These are phyloP conservation scores for Wickerhamomyces kurtzmanii DNA, from an alignment of 805 yeast species.

Conservation along the genomic window DNA sequence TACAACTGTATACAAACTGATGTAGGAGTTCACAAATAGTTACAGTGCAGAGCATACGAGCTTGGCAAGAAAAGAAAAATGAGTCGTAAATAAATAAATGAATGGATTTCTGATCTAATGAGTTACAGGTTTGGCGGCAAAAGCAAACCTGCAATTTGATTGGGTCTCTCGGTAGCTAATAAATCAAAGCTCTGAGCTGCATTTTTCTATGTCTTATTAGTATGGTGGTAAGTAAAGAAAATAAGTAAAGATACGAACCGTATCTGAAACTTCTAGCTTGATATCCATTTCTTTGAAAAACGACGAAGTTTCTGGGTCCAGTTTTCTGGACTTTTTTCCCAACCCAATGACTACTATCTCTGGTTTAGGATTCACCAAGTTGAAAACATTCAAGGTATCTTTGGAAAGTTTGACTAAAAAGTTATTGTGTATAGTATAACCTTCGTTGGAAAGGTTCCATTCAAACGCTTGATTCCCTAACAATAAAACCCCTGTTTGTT, in stretches of 20 bases:
- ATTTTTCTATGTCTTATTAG: too few species aligned
- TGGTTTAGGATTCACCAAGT: conserved; percentile 62
- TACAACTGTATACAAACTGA: too few species aligned
- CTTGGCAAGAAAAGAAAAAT: too few species aligned
- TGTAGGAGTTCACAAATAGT: too few species aligned
- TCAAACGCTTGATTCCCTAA: conserved; percentile 53
- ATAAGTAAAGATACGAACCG: too few species aligned
- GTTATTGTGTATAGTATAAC: conserved; percentile 26
- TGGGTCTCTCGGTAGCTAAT: conserved; percentile 71
- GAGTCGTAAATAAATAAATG: too few species aligned
- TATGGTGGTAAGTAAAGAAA: too few species aligned
- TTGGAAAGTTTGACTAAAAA: conserved; percentile 46
- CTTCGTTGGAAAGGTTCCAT: too few species aligned
- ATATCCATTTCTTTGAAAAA: conserved; percentile 50
- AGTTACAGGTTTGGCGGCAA: conserved; percentile 53
- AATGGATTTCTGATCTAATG: too few species aligned
- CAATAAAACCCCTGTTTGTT: conserved; percentile 36
- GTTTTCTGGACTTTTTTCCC: conserved; percentile 53
- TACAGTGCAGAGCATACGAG: too few species aligned
- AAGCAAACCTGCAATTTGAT: conserved; percentile 61
- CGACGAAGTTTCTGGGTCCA: conserved; percentile 44
- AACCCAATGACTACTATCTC: conserved; percentile 66
- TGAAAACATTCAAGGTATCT: conserved; percentile 36
- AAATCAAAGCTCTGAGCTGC: conserved; percentile 68
- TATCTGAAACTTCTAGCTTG: conserved; percentile 61